A percentile compares a stretch with the other conserved stretches of the same genome.
Evolutionary conservation across 2,329 filamentous ascomycete genomes (phyloP).

Genomic region (Beauveria caledonica): DNA sequence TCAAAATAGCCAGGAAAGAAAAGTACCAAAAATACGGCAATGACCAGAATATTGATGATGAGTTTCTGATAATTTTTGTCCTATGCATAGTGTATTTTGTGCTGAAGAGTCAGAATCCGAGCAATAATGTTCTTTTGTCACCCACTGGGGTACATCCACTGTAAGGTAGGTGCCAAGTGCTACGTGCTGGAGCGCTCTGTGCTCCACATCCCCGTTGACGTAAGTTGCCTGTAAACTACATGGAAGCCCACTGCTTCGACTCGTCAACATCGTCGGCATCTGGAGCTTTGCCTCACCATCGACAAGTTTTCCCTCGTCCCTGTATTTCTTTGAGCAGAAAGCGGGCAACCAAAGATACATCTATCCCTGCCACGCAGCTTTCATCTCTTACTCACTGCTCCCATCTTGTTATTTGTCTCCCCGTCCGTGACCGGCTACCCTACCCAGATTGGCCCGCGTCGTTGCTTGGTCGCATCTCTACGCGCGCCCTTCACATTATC

Average conservation of each 20-base stretch:
- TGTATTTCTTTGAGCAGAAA: neutral
- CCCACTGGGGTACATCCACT: too few relatives aligned
- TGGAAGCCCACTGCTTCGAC: neutral
- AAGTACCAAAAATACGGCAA: too few relatives aligned
- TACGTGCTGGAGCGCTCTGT: neutral
- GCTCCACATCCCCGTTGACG: slow-evolving; percentile 8
- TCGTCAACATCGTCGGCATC: neutral
- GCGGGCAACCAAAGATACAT: neutral
- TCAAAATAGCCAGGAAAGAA: too few relatives aligned
- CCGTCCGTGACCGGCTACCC: neutral
- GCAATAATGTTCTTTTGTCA: too few relatives aligned
- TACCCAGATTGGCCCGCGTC: neutral
- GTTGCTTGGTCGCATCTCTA: neutral
- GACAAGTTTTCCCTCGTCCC: neutral
- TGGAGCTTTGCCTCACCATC: neutral
- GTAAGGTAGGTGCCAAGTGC: neutral
- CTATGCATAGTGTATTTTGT: too few relatives aligned
- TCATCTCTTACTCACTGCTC: neutral
- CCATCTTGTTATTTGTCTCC: neutral
- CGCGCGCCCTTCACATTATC: neutral
- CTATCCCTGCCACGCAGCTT: neutral
- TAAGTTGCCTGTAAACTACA: slow-evolving; percentile 1
- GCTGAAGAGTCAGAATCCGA: too few relatives aligned
- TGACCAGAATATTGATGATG: too few relatives aligned
- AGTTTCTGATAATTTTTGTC: too few relatives aligned